These are phyloP conservation scores for Penicillium samsonianum DNA, from an alignment of 495 filamentous ascomycete species.

Conservation along the genomic window DNA sequence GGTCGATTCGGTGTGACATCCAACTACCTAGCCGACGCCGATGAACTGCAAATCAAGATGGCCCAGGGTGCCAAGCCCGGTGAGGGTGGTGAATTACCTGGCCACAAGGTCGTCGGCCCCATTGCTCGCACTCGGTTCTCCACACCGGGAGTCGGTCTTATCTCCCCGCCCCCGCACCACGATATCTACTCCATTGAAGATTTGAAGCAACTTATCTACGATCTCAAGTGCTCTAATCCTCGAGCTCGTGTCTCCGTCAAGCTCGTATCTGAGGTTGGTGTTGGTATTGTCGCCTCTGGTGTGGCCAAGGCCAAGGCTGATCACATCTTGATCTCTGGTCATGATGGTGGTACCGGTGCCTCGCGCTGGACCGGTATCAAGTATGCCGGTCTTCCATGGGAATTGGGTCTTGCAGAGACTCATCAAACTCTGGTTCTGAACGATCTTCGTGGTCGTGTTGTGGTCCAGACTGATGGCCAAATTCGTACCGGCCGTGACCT, in stretches of 20 bases:
- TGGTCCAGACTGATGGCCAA: conserved; percentile 98
- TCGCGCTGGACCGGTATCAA: conserved; percentile 99
- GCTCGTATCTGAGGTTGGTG: conserved; percentile 96
- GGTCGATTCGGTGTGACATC: conserved; percentile 98
- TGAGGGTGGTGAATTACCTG: conserved; percentile 96
- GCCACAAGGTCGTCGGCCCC: conserved; percentile 95
- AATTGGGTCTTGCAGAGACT: conserved; percentile 95
- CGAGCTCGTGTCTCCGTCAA: conserved; percentile 96
- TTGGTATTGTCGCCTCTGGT: conserved; percentile 97
- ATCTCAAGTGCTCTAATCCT: conserved; percentile 96
- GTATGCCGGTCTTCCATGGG: conserved; percentile 98
- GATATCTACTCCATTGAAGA: conserved; percentile 99
- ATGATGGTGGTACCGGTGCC: conserved; percentile 97
- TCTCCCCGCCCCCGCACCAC: conserved; percentile 98
- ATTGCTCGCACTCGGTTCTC: conserved; percentile 97
- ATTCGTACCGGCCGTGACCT: conserved; percentile 92
- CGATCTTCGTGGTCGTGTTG: conserved; percentile 92
- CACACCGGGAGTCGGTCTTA: conserved; percentile 97
- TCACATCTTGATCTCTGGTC: conserved; percentile 96
- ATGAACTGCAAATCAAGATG: conserved; percentile 99
- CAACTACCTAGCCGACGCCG: conserved; percentile 96
- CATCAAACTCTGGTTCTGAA: conserved; percentile 99
- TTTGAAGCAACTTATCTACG: conserved; percentile 98
- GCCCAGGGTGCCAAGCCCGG: conserved; percentile 98
- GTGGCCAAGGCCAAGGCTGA: conserved; percentile 98